Percentiles rank a stretch among this genome's conserved stretches.
phyloP scores from a whole-genome alignment of 1,284 basidiomycete species.

The Golubevia pallescens region DNA sequence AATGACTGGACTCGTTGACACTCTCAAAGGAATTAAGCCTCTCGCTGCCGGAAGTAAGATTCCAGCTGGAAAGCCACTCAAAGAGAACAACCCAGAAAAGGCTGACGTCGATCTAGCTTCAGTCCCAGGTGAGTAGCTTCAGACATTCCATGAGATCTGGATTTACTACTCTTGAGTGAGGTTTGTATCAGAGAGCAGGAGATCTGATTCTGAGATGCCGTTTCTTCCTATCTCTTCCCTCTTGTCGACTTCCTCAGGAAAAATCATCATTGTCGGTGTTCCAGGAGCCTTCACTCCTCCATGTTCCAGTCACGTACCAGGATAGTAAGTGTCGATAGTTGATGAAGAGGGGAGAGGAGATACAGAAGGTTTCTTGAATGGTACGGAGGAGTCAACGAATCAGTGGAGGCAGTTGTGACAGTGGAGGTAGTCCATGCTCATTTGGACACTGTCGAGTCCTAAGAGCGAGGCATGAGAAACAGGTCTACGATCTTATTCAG shows the following conservation, averaged over 20 bases:
- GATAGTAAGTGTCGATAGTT: slow-evolving; percentile 20
- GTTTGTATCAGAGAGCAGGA: too few relatives aligned
- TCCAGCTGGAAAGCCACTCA: slow-evolving; percentile 31
- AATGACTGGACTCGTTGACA: background rate
- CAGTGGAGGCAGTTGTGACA: too few relatives aligned
- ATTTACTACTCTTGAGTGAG: too few relatives aligned
- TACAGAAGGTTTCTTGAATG: too few relatives aligned
- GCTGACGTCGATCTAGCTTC: slow-evolving; percentile 36
- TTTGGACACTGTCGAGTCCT: too few relatives aligned
- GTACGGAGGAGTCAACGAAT: too few relatives aligned
- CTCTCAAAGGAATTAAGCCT: background rate
- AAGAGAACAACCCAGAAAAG: slow-evolving; percentile 44
- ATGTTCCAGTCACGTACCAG: slow-evolving; percentile 59
- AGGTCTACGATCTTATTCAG: too few relatives aligned
- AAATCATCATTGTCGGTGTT: slow-evolving; percentile 29
- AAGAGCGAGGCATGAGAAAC: too few relatives aligned
- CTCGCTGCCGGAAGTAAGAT: slow-evolving; percentile 23
- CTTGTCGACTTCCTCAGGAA: slow-evolving; percentile 10
- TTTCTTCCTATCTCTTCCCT: background rate
- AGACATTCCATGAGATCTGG: too few relatives aligned
- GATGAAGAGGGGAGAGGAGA: too few relatives aligned
- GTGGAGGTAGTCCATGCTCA: too few relatives aligned
- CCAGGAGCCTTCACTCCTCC: slow-evolving; percentile 36
- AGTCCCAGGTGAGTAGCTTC: slow-evolving; percentile 22
- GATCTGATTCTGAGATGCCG: too few relatives aligned